Conservation (phyloP, 352 stramenopile genomes). For the Nothophytophthora sp. region DNA sequence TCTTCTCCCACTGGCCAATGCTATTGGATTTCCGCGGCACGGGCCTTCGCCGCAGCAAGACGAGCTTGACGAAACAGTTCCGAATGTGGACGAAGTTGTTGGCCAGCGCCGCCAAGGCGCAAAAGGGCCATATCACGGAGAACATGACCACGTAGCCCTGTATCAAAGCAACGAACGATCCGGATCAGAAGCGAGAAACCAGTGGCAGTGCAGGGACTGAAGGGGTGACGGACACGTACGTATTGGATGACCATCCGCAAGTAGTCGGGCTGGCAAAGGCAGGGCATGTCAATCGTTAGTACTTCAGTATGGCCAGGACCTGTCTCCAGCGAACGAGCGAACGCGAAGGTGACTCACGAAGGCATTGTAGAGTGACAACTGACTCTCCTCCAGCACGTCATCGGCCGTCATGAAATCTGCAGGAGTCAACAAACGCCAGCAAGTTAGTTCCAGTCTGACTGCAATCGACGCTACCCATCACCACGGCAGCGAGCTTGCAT, state of each 20-base stretch:
- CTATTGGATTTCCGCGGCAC: conserved; percentile 84
- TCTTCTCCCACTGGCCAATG: conserved; percentile 89
- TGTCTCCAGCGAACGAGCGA: neutral
- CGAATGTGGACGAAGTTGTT: conserved; percentile 87
- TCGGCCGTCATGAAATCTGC: conserved; percentile 85
- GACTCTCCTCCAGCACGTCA: conserved; percentile 81
- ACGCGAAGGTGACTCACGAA: conserved; percentile 56
- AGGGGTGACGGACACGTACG: conserved; percentile 28
- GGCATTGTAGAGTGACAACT: conserved; percentile 77
- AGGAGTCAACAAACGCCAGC: neutral
- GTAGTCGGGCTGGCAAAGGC: conserved; percentile 74
- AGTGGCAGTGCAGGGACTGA: neutral
- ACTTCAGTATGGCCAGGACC: neutral
- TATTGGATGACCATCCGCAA: conserved; percentile 90
- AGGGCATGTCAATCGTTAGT: conserved; percentile 1
- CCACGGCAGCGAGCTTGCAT: too few relatives aligned
- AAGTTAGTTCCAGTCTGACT: neutral
- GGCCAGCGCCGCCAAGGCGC: conserved; percentile 65
- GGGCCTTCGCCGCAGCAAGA: conserved; percentile 63
- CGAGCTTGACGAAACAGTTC: conserved; percentile 85
- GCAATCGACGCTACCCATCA: too few relatives aligned
- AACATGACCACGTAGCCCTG: conserved; percentile 91
- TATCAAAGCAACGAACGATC: neutral
- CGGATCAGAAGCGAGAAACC: conserved; percentile 1
- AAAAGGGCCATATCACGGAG: conserved; percentile 88